Conservation (phyloP, 352 stramenopile genomes). For the Blastocystis sp. region DNA sequence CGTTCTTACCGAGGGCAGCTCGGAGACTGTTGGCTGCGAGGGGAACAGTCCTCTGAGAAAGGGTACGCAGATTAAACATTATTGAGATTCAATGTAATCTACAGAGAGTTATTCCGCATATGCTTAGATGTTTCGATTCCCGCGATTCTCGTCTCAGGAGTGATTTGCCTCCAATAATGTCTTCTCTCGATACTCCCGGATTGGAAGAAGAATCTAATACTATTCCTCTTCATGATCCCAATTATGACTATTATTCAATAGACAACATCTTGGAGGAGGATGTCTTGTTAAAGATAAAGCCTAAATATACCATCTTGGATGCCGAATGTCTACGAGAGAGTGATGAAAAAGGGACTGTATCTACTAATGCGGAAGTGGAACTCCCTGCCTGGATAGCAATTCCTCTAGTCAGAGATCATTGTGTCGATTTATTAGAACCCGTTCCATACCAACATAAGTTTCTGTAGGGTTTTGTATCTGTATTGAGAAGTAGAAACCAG, state of each 20-base stretch:
- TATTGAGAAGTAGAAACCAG: background rate
- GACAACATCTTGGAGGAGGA: slow-evolving; percentile 23
- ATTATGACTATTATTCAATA: slow-evolving; percentile 41
- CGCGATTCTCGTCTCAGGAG: background rate
- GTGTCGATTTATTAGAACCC: background rate
- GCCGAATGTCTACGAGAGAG: background rate
- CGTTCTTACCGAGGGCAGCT: background rate
- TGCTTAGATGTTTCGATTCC: background rate
- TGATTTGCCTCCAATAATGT: slow-evolving; percentile 7
- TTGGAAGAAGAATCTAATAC: background rate
- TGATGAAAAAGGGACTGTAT: background rate
- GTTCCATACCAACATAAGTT: background rate
- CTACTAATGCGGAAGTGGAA: background rate
- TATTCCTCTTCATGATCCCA: background rate
- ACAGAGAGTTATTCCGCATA: background rate
- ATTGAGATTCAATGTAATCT: background rate
- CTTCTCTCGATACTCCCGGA: background rate
- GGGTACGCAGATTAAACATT: background rate
- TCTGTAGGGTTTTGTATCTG: background rate
- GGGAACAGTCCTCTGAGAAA: slow-evolving; percentile 15
- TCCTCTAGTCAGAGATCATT: background rate
- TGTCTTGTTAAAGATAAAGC: slow-evolving; percentile 10
- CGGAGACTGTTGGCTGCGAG: background rate
- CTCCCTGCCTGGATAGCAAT: background rate
- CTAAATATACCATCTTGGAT: background rate